A percentile compares a stretch with the other conserved stretches of the same genome.
phyloP scores from a whole-genome alignment of 1,284 basidiomycete genomes.

The Fomitopsis pinicola region DNA sequence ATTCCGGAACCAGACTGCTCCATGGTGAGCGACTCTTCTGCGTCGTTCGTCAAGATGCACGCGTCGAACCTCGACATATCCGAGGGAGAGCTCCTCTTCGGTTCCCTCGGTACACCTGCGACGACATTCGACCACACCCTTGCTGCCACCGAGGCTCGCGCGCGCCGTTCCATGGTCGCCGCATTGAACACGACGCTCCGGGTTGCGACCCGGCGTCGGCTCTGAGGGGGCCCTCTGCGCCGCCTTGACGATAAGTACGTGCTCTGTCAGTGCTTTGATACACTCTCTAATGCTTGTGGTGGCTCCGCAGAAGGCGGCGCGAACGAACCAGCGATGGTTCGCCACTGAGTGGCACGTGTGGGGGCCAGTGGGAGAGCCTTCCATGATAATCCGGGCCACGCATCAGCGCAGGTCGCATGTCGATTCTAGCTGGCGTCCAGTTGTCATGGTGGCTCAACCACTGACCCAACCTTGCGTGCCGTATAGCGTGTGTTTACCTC shows the following conservation, averaged over 20 bases:
- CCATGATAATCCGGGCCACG: not conserved
- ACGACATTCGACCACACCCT: not conserved
- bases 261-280: not conserved
- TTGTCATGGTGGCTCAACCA: not conserved
- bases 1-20: not conserved
- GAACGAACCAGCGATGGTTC: not conserved
- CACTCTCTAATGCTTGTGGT: too few relatives aligned
- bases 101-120: not conserved
- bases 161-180: not conserved
- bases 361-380: not conserved
- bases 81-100: not conserved
- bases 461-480: not conserved
- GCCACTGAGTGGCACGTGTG: not conserved
- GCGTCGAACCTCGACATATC: not conserved
- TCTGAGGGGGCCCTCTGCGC: not conserved
- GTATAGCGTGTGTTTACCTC: not conserved
- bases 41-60: not conserved
- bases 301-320: not conserved
- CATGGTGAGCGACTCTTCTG: not conserved
- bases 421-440: not conserved
- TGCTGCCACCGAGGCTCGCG: not conserved
- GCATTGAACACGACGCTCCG: not conserved
- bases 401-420: not conserved
- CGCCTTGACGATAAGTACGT: not conserved
- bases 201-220: not conserved